Base-by-base conservation (phyloP, 306 rosid genomes). In the Vachellia collinsii region DNA sequence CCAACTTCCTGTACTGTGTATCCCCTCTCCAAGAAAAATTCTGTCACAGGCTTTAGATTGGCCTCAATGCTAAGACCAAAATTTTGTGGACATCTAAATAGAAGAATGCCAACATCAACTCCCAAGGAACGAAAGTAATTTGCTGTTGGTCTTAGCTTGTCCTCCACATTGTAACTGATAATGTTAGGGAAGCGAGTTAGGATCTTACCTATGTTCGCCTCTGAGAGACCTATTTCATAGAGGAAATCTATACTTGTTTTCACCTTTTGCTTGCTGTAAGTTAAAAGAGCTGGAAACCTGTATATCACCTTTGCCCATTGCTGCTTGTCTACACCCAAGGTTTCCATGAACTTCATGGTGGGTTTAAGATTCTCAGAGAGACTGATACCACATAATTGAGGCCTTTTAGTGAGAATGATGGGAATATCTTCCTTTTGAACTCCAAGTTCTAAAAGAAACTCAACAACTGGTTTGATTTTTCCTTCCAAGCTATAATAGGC, bases 331-430 rank as follows among this genome's bases (percentile, higher is more conserved):
- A 95, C 92, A 20, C 97, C 99, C 54, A 93, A 82, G 56, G 85
- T 78, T 54, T 95, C 99, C 23, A 93, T 86, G 89, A 90, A 95
- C 62, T 67, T 75, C 99, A 95, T 93, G 36, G 95, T 87, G 66
- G 99, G 99, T 78, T 84, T 93, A 74, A 95, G 87, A 80, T 95
- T 95, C 80, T 89, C 89, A 6, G 88, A 83, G 72, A 95, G 89
- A 86, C 99, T 95, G 72, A 95, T 89, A 54, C 99, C 99, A 76
- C 99, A 95, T 78, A 95, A 75, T 69, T 95, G 97, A 82, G 99
- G 99, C 82, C 99, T 89, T 86, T 91, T 95, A 72, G 68, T 25
- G 81, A 95, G 87, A 76, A 95, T 91, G 64, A 70, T 74, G 47
- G 91, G 90, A 47, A 95, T 93, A 51, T 88, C 83, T 61, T 90